phyloP scores from a whole-genome alignment of 2,329 filamentous ascomycete genomes.

The Tricladium varicosporioides region DNA sequence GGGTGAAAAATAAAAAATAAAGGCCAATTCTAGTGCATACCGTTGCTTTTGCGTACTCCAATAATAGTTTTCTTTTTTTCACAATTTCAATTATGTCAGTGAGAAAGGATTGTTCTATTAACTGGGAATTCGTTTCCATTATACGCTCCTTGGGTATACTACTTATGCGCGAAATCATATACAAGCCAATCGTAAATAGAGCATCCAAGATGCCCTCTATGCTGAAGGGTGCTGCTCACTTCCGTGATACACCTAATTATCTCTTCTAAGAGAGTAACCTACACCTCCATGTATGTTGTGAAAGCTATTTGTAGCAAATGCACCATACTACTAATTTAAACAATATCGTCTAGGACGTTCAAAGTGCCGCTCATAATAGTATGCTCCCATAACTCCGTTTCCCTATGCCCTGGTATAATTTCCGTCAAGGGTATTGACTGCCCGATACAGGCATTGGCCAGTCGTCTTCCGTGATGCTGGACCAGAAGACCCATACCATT shows the following conservation, averaged over 20 bases:
- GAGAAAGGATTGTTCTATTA: not conserved
- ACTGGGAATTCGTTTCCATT: conserved; percentile 17
- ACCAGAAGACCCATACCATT: conserved; percentile 94
- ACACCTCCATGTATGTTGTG: conserved; percentile 4
- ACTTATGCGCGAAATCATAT: conserved; percentile 31
- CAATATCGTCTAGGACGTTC: conserved; percentile 29
- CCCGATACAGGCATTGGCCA: conserved; percentile 65
- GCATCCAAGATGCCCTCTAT: conserved; percentile 19
- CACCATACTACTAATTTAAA: conserved; percentile 22
- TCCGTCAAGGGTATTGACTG: conserved; percentile 31
- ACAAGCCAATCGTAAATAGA: conserved; percentile 22
- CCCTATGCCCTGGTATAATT: conserved; percentile 15
- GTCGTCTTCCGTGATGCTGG: conserved; percentile 97
- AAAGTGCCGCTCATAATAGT: conserved; percentile 25
- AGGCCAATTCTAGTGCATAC: too few relatives aligned
- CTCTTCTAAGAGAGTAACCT: conserved; percentile 7
- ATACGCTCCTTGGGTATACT: conserved; percentile 32
- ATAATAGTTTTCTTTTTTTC: too few relatives aligned
- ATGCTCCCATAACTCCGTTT: conserved; percentile 29
- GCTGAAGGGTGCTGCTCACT: not conserved
- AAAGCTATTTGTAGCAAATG: conserved; percentile 22
- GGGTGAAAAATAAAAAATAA: too few relatives aligned
- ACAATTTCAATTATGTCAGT: not conserved
- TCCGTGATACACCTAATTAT: conserved; percentile 10
- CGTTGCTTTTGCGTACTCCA: too few relatives aligned